phyloP scores from a whole-genome alignment of 2,329 filamentous ascomycete species.

The Akanthomyces dipterigenus region DNA sequence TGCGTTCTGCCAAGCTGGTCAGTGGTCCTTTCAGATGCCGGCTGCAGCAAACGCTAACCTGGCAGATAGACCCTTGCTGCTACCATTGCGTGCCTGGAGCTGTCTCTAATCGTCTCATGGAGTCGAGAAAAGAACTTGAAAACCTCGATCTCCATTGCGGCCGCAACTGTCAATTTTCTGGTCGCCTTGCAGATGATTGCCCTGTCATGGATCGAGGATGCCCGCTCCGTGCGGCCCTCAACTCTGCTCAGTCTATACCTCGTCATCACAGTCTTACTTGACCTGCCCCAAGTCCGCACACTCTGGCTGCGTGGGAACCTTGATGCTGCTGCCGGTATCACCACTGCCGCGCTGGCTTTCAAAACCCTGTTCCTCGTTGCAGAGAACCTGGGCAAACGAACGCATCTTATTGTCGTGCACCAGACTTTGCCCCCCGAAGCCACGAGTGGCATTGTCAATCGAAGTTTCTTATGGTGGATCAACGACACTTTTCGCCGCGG shows the following conservation, averaged over 20 bases:
- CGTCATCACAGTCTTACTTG: constrained; percentile 23
- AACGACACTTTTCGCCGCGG: constrained; percentile 23
- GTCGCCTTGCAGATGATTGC: constrained; percentile 19
- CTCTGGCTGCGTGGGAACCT: constrained; percentile 22
- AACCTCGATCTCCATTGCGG: neutral
- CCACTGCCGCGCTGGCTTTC: constrained; percentile 18
- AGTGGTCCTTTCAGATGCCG: neutral
- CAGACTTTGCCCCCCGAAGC: constrained; percentile 22
- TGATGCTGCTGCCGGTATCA: constrained; percentile 18
- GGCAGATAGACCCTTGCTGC: neutral
- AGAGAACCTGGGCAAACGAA: constrained; percentile 24
- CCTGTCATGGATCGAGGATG: constrained; percentile 27
- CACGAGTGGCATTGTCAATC: constrained; percentile 27
- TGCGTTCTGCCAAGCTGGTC: neutral
- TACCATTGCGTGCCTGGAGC: neutral
- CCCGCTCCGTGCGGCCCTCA: constrained; percentile 25
- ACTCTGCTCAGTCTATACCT: constrained; percentile 24
- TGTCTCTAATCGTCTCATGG: neutral
- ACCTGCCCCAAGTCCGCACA: constrained; percentile 24
- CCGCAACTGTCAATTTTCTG: constrained; percentile 15
- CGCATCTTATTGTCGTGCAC: constrained; percentile 16
- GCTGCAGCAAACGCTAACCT: neutral
- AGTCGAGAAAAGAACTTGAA: neutral
- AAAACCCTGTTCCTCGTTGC: constrained; percentile 24
- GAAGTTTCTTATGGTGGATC: constrained; percentile 29